Evolutionary conservation across 2,329 filamentous ascomycete genomes (phyloP), one percentile per base, ranked within the genome.

Genomic region (Phialemoniopsis sp.): DNA sequence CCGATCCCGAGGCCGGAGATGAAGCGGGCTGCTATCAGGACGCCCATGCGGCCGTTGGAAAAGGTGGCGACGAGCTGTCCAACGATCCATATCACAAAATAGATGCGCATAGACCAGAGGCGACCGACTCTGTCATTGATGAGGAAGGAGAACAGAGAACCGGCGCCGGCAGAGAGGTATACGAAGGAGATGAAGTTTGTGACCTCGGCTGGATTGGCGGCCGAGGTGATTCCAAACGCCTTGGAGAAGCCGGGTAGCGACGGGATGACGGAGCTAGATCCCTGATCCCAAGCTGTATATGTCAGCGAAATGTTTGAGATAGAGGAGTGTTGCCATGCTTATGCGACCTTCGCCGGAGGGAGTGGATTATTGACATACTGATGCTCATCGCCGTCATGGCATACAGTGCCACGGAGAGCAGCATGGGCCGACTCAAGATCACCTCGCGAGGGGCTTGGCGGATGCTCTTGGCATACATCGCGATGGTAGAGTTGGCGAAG

Each of bases 41-140:
- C 57, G 8, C 49, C 46, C 30, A 56, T 41, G 18, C 57, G 46
- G 14, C 46, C 45, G 7, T 46, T 37, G 1, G 51, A 46, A 32
- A 56, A 53, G 8, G 51, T 58, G 4, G 58, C 54, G 15, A 63
- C 54, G 21, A 64, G 45, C 30, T 63, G 55, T 15, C 60, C 60
- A 31, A 58, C 43, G 37, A 59, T 54, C 49, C 52, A 63, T 34
- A 63, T 47, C 19, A 41, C 10, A 21, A 53, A 53, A 46, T 69
- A 68, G 2, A 67, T 44, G 1, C 64, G 57, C 6, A 54, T 53
- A 1, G 63, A 62, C 63, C 64, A 66, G 16, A 60, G 48, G 2
- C 64, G 57, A 2, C 65, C 64, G 16, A 67, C 52, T 5, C 55
- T 50, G 41, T 68, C 51, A 47, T 65, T 64, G 45, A 63, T 44